Conservation (phyloP, 1,284 basidiomycete genomes). For the Porogramme epimiltina region DNA sequence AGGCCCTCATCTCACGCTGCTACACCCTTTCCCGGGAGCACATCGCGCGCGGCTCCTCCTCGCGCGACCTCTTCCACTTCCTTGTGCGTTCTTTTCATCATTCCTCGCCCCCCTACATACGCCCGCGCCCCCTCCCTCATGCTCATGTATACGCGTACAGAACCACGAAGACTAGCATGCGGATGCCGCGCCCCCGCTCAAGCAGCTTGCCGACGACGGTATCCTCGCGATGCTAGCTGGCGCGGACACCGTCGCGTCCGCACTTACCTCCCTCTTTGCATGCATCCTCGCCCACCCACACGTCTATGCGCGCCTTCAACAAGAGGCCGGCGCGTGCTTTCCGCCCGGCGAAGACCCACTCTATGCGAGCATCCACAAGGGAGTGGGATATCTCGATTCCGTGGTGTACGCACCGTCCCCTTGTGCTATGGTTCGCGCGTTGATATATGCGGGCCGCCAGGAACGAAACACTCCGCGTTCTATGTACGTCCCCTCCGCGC, state of each 20-base stretch:
- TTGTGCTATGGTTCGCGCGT: not conserved
- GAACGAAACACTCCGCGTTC: conserved; percentile 53
- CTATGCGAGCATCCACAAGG: conserved; percentile 20
- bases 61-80: conserved; percentile 26
- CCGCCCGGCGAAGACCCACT: conserved; percentile 25
- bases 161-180: conserved; percentile 22
- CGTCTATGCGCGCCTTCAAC: conserved; percentile 22
- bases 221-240: conserved; percentile 28
- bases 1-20: conserved; percentile 1
- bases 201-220: conserved; percentile 18
- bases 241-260: conserved; percentile 32
- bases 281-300: conserved; percentile 23
- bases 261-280: conserved; percentile 25
- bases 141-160: conserved; percentile 2
- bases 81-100: conserved; percentile 5
- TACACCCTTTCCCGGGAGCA: conserved; percentile 7
- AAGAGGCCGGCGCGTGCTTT: conserved; percentile 32
- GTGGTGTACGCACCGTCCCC: conserved; percentile 25
- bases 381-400: conserved; percentile 34
- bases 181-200: conserved; percentile 7
- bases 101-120: no score
- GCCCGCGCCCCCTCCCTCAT: not conserved
- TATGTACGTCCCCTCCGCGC: conserved; percentile 3
- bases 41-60: conserved; percentile 8
- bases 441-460: conserved; percentile 33